Evolutionary conservation across 805 yeast species (phyloP).

Genomic region (Spathaspora girioi): DNA sequence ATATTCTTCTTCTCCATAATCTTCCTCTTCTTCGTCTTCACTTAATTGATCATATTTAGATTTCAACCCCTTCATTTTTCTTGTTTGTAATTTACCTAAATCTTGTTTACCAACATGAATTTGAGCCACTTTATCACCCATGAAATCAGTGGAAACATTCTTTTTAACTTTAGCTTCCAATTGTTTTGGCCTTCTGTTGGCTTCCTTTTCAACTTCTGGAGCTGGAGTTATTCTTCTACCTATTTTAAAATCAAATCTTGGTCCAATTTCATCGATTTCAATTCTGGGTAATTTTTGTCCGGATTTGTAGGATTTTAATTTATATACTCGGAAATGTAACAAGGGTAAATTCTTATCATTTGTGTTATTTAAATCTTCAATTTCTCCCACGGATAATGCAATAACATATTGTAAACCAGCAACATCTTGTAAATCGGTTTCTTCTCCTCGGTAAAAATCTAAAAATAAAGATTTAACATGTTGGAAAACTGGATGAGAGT

Average conservation of each 20-base stretch:
- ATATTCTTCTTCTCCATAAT: constrained; percentile 8
- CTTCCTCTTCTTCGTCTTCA: constrained; percentile 50
- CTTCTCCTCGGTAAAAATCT: constrained; percentile 88
- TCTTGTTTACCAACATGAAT: constrained; percentile 96
- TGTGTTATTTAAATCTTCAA: constrained; percentile 65
- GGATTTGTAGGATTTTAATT: constrained; percentile 73
- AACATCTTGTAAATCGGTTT: constrained; percentile 79
- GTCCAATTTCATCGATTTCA: constrained; percentile 93
- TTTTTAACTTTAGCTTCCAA: constrained; percentile 78
- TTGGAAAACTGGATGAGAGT: constrained; percentile 77
- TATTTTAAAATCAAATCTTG: constrained; percentile 86
- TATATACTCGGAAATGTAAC: constrained; percentile 88
- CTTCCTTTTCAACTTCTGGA: constrained; percentile 89
- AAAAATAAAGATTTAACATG: constrained; percentile 85
- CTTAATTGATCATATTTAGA: constrained; percentile 76
- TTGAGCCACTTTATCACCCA: constrained; percentile 97
- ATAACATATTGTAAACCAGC: constrained; percentile 93
- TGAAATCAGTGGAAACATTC: constrained; percentile 78
- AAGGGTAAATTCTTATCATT: constrained; percentile 61
- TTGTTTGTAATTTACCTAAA: constrained; percentile 81
- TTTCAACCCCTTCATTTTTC: constrained; percentile 98
- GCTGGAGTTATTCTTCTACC: constrained; percentile 83
- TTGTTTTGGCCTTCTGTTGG: constrained; percentile 75
- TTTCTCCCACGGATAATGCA: constrained; percentile 69
- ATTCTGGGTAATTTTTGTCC: constrained; percentile 91